phyloP scores from a whole-genome alignment of 176 grass and related monocot species.

The Oropetium thomaeum region DNA sequence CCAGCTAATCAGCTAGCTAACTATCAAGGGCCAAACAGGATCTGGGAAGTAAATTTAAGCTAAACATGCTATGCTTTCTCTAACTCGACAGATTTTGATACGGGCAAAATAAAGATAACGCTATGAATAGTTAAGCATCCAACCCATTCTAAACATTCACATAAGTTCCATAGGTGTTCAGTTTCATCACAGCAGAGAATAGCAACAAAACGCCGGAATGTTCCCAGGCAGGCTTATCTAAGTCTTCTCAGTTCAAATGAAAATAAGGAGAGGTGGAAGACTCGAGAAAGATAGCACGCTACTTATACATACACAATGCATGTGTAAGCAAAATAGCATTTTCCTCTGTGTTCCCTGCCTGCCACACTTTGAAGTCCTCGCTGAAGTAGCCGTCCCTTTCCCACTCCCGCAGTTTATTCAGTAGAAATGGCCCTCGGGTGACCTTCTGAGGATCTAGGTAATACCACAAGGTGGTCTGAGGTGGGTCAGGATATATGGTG shows the following conservation, averaged over 20 bases:
- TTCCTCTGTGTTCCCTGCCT: constrained; percentile 19
- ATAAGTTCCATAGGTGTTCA: not conserved
- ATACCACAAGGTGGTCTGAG: constrained; percentile 26
- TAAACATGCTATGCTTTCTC: not conserved
- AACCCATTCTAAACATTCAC: not conserved
- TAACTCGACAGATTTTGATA: too few relatives aligned
- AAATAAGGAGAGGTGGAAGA: not conserved
- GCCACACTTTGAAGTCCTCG: constrained; percentile 62
- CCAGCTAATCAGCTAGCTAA: too few relatives aligned
- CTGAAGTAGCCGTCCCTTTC: constrained; percentile 40
- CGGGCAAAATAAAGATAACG: not conserved
- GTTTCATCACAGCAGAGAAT: not conserved
- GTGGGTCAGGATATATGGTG: too few relatives aligned
- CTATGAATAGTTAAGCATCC: not conserved
- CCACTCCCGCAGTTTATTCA: constrained; percentile 32
- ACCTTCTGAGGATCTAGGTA: constrained; percentile 47
- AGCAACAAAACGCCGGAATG: not conserved
- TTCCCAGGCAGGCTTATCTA: not conserved
- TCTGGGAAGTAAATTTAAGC: not conserved
- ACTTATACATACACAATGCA: constrained; percentile 11
- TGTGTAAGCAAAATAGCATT: constrained; percentile 46
- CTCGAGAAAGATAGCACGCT: not conserved
- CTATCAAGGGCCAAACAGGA: too few relatives aligned
- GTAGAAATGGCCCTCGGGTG: constrained; percentile 43
- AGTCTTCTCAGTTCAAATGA: not conserved